phyloP scores from a whole-genome alignment of 1,284 basidiomycete genomes.

The Rhodofomes roseus region DNA sequence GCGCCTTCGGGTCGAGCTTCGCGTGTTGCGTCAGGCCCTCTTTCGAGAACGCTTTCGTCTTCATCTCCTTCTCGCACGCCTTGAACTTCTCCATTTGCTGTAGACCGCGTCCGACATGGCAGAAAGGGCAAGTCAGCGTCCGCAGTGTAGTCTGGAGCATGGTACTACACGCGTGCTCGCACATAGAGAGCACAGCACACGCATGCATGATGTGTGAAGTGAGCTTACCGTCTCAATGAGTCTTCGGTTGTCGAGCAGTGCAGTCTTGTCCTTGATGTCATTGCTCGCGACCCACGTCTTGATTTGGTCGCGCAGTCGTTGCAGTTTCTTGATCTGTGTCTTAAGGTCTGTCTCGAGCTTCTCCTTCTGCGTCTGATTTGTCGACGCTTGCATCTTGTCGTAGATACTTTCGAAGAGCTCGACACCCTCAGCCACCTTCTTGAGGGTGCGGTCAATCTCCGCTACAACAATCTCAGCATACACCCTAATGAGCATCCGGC shows the following conservation, averaged over 20 bases:
- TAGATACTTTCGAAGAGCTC: conserved; percentile 95
- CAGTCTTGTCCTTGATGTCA: conserved; percentile 99
- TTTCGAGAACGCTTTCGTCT: conserved; percentile 99
- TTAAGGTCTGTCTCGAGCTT: conserved; percentile 94
- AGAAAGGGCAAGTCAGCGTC: background rate
- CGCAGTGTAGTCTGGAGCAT: background rate
- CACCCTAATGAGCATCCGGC: background rate
- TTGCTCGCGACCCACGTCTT: conserved; percentile 98
- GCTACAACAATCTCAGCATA: conserved; percentile 42
- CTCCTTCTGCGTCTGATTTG: conserved; percentile 95
- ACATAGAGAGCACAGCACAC: conserved; percentile 4
- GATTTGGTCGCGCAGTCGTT: conserved; percentile 97
- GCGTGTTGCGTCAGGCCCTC: conserved; percentile 95
- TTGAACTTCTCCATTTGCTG: conserved; percentile 99
- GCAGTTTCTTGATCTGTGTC: conserved; percentile 99
- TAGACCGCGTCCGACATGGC: background rate
- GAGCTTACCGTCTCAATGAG: conserved; percentile 93
- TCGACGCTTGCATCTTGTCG: conserved; percentile 93
- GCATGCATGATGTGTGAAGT: conserved; percentile 5
- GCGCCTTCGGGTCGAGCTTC: conserved; percentile 94
- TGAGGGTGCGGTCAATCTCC: conserved; percentile 95
- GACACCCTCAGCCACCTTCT: conserved; percentile 91
- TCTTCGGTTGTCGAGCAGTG: conserved; percentile 89
- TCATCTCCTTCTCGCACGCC: conserved; percentile 99
- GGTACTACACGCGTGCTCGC: conserved; percentile 13